These are phyloP conservation scores for Penicillium sp. DNA, from an alignment of 2,329 filamentous ascomycete species.

Conservation along the genomic window DNA sequence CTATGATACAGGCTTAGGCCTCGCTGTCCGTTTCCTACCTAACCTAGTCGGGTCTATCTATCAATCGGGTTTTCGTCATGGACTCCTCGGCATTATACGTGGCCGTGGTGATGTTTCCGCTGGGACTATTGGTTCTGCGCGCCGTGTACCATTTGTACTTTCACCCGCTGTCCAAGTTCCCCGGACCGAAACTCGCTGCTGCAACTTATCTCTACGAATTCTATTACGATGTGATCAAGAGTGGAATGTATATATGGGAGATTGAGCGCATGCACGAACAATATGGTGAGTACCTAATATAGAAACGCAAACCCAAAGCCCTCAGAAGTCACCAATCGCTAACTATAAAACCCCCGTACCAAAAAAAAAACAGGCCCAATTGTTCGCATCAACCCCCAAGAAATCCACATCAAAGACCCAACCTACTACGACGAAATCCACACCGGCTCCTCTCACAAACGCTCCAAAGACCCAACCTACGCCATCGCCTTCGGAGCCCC, in stretches of 20 bases:
- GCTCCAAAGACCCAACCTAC: conserved; percentile 22
- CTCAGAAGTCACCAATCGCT: not conserved
- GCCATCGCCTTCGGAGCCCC: conserved; percentile 20
- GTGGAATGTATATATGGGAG: conserved; percentile 30
- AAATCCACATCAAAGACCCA: conserved; percentile 39
- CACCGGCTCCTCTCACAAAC: conserved; percentile 16
- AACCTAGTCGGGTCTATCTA: no score
- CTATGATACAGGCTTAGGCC: not conserved
- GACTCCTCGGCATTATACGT: not conserved
- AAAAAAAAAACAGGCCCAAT: conserved; percentile 32
- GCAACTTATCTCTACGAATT: conserved; percentile 32
- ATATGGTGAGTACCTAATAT: conserved; percentile 28
- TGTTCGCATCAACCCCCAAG: conserved; percentile 37
- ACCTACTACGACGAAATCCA: conserved; percentile 37
- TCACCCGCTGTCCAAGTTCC: conserved; percentile 32
- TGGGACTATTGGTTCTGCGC: conserved; percentile 4
- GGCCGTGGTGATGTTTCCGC: not conserved
- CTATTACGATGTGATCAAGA: conserved; percentile 33
- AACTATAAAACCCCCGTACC: not conserved
- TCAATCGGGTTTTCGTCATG: not conserved
- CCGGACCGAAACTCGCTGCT: conserved; percentile 35
- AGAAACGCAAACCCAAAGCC: no score
- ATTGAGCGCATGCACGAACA: conserved; percentile 33
- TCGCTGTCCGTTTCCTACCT: not conserved
- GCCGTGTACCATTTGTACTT: conserved; percentile 19